Base-by-base conservation (phyloP, 2,329 filamentous ascomycete genomes). In the Talaromyces sp. region DNA sequence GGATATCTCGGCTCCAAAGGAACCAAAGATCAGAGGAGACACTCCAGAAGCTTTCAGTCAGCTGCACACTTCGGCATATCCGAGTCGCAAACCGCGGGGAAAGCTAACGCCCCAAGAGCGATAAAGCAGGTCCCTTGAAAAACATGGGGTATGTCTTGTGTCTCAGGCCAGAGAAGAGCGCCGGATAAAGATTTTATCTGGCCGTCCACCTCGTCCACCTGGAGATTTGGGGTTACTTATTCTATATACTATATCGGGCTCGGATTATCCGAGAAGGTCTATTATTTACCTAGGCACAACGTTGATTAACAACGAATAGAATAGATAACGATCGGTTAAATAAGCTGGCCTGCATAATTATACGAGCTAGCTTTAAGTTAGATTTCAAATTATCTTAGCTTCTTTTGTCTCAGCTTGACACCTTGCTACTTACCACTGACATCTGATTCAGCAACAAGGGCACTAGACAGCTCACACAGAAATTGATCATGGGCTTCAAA, bases 401-500 rank as follows among this genome's bases (percentile, higher is more conserved):
- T 50, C 24, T 50, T 31, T 4, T 43, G 27, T 14, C 47, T 50
- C 47, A 50, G 11, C 22, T 50, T 50, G 47, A 27, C 22, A 31
- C 8, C 1, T 50, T 50, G 24, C 24, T 13, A 4, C 45, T 16
- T 49, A 13, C 45, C 22, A 24, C 8, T 14, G 19, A 37, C 35
- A 13, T 13, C 13, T 10, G 35, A 37, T 13, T 11, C 9, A 37
- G 22, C 22, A 37, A 9, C 16, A 22, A 16, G 22, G 45, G 24
- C 13, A 31, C 7, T 31, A 7, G 2, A 14, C 45, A 27, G 13
- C 24, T 31, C 24, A 27, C 2, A 50, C 27, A 35, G 16, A 35
- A 37, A 33, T 13, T 1, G 11, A 54, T 27, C 45, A 74, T 74
- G 73, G 72, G 72, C 9, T 74, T 74, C 63, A 67, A 69, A 64